Base-by-base conservation (phyloP, 768 basidiomycete genomes). In the Lactifluus subvellereus region DNA sequence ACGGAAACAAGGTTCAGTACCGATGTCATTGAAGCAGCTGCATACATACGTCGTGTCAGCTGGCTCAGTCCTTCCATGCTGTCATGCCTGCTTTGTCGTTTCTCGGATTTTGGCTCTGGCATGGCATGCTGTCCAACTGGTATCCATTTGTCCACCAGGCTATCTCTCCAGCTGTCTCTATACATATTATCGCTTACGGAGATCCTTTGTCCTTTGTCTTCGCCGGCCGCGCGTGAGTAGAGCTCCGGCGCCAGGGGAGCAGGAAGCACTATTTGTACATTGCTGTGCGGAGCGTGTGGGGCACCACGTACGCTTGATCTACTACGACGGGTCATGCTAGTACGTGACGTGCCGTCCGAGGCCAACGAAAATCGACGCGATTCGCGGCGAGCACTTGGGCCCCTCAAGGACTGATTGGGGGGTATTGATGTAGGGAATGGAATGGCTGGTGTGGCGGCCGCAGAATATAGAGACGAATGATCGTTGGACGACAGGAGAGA, bases 251-350 rank as follows among this genome's bases (percentile, higher is more conserved):
- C 82, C 18, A 91, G 79, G 2, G 88, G 89, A 1, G 81, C 72
- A 0, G 89, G 89, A 4, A 89, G 76, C 16, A 91, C 74, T 57
- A 91, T 84, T 67, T 89, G 82, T 57, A 90, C 74, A 59, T 79
- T 79, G 70, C 78, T 86, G 61, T 82, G 79, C 0, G 80, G 82
- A 6, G 78, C 77, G 69, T 91, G 88, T 22, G 88, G 87, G 1
- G 79, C 72, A 38, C 86, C 86, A 18, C 82, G 78, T 30, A 84
- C 69, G 30, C 52, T 57, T 22, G 50, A 49, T 48, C 58, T 69
- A 59, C 68, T 67, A 57, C 54, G 71, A 64, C 57, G 61, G 55
- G 52, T 62, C 61, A 32, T 59, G 61, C 48, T 66, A 27, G 51
- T 53, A 6, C 40, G 40, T 32, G 51, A 6, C 27, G 66, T 64